A percentile compares a stretch with the other conserved stretches of the same genome.
Evolutionary conservation across 164 flowering plant species (phyloP).

Genomic region (Buxus sempervirens): DNA sequence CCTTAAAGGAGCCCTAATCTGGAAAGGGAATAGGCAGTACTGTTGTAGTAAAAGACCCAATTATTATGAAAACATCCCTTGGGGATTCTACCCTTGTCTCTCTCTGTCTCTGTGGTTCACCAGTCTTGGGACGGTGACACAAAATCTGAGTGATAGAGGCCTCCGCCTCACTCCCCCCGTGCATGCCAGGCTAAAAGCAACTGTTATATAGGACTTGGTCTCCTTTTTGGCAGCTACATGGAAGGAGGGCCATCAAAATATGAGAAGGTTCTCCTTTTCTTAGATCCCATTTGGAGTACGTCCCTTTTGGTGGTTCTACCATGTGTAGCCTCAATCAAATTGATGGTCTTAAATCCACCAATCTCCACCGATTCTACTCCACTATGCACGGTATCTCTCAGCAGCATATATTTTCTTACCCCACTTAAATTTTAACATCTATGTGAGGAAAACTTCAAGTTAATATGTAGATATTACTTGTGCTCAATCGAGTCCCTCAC

Average conservation of each 20-base stretch:
- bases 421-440: too few relatives aligned
- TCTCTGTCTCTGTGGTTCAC: not conserved
- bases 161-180: not conserved
- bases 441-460: too few relatives aligned
- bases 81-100: not conserved
- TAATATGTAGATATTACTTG: too few relatives aligned
- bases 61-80: not conserved
- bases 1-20: constrained; percentile 3
- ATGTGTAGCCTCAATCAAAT: constrained; percentile 11
- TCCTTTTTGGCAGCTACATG: constrained; percentile 8
- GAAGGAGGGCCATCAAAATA: constrained; percentile 8
- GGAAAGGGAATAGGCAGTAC: not conserved
- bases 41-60: constrained; percentile 2
- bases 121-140: not conserved
- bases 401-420: not conserved
- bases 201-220: not conserved
- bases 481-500: too few relatives aligned
- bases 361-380: constrained; percentile 11
- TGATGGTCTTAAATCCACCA: constrained; percentile 12
- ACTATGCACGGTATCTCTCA: not conserved
- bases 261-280: constrained; percentile 3
- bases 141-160: not conserved
- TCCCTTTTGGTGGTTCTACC: constrained; percentile 19
- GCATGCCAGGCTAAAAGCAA: constrained; percentile 15
- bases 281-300: constrained; percentile 5